A percentile compares a stretch with the other conserved stretches of the same genome.
Evolutionary conservation across 768 basidiomycete species (phyloP).

Genomic region (Lactarius trivialis): DNA sequence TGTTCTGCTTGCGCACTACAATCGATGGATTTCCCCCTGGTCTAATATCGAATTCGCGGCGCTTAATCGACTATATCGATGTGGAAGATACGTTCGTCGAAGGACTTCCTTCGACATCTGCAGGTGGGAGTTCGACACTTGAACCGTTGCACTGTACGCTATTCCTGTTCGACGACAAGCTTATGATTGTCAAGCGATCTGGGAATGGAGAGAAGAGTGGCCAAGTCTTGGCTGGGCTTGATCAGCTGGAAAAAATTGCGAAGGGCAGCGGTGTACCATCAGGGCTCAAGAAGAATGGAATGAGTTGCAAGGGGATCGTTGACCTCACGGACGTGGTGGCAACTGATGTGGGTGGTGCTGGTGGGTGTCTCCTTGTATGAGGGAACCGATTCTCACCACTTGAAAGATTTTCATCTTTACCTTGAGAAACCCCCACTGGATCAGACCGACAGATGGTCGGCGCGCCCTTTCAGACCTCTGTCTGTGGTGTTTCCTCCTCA

Average conservation of each 20-base stretch:
- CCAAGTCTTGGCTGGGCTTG: constrained; percentile 63
- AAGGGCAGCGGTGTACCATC: constrained; percentile 55
- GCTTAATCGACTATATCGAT: constrained; percentile 88
- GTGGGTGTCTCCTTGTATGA: constrained; percentile 38
- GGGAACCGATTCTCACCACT: constrained; percentile 11
- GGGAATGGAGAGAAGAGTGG: constrained; percentile 72
- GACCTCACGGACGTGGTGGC: constrained; percentile 80
- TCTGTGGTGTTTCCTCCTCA: constrained; percentile 73
- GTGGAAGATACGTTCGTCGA: constrained; percentile 74
- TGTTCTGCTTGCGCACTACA: constrained; percentile 77
- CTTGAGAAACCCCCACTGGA: constrained; percentile 78
- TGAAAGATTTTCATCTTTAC: constrained; percentile 75
- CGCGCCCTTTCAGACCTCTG: constrained; percentile 74
- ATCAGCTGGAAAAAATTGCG: constrained; percentile 66
- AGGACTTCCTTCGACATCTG: constrained; percentile 40
- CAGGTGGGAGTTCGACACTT: constrained; percentile 33
- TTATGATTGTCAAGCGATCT: constrained; percentile 85
- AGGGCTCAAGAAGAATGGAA: constrained; percentile 69
- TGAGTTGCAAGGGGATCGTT: constrained; percentile 79
- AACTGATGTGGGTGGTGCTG: constrained; percentile 79
- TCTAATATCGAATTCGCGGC: constrained; percentile 82
- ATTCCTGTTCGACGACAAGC: constrained; percentile 90
- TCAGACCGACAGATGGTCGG: constrained; percentile 81
- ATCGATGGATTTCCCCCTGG: constrained; percentile 89
- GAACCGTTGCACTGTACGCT: constrained; percentile 74